Evolutionary conservation across 306 rosid genomes (phyloP), one percentile per base, ranked within the genome.

Genomic region (Fragaria iinumae): DNA sequence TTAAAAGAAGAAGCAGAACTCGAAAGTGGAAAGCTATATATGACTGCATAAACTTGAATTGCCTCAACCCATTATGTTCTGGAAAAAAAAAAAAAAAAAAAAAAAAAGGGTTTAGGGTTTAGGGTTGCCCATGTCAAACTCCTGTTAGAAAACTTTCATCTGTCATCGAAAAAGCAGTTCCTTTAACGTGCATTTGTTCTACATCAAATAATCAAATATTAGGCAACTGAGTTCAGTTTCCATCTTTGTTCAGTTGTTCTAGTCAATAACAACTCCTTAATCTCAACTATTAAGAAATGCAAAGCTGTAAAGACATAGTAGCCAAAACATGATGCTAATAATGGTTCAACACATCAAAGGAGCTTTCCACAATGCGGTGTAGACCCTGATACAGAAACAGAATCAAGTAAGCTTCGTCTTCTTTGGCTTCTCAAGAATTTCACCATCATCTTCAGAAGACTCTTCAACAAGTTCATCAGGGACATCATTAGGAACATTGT

Each of bases 401-500:
- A 78, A 68, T 88, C 87, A 94, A 25, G 83, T 87, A 55, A 86
- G 21, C 75, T 91, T 91, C 6, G 93, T 84, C 82, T 94, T 94
- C 91, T 94, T 93, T 7, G 91, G 77, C 84, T 89, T 85, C 88
- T 84, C 90, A 44, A 73, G 67, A 62, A 69, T 79, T 70, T 88
- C 86, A 4, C 81, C 88, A 2, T 87, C 96, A 2, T 91, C 98
- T 32, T 84, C 93, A 2, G 93, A 91, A 65, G 88, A 86, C 56
- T 78, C 76, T 80, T 87, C 98, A 67, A 79, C 81, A n/a, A 82
- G 76, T 76, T 91, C 97, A 57, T 94, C 93, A 0, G 98, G 95
- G 25, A 94, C 90, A 36, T 94, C 96, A 12, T 86, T 88, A 62
- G 96, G 93, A 84, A 81, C 90, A 85, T 90, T 91, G 77, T 94